These are phyloP conservation scores for Pinus tabuliformis DNA, from an alignment of 75 land plant species.

Conservation along the genomic window DNA sequence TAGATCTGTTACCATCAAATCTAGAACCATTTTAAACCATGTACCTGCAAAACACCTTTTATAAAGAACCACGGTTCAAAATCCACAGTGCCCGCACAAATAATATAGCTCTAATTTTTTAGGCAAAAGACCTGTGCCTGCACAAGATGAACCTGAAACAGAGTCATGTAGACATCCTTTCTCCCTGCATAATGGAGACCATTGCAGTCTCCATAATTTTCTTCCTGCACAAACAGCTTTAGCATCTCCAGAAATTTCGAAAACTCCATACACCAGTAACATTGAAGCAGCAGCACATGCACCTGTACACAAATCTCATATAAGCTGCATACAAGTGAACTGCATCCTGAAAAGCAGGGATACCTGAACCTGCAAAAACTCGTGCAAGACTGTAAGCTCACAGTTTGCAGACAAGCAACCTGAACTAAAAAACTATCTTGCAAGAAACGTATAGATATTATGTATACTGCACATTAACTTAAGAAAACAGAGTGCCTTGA, in stretches of 20 bases:
- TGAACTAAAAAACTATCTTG: too few relatives aligned
- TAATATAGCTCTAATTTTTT: background rate
- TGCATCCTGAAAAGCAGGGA: slow-evolving; percentile 24
- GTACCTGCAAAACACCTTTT: slow-evolving; percentile 6
- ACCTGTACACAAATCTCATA: slow-evolving; percentile 51
- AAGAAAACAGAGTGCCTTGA: too few relatives aligned
- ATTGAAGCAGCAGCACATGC: background rate
- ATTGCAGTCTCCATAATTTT: background rate
- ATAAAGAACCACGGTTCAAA: background rate
- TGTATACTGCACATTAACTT: too few relatives aligned
- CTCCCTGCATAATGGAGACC: background rate
- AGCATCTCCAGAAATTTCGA: background rate
- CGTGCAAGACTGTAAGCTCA: slow-evolving; percentile 15
- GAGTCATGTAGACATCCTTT: background rate
- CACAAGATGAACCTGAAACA: background rate
- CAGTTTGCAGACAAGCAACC: background rate
- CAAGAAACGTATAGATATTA: too few relatives aligned
- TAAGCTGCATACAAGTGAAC: slow-evolving; percentile 28
- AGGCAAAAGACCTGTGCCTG: background rate
- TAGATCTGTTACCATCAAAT: too few relatives aligned
- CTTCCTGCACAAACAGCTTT: background rate
- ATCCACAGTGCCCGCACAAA: slow-evolving; percentile 1
- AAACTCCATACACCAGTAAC: background rate
- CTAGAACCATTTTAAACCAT: background rate
- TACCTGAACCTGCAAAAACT: slow-evolving; percentile 68